Evolutionary conservation across 371 early-diverging fungal genomes (phyloP).

Genomic region (Catenaria anguillulae): DNA sequence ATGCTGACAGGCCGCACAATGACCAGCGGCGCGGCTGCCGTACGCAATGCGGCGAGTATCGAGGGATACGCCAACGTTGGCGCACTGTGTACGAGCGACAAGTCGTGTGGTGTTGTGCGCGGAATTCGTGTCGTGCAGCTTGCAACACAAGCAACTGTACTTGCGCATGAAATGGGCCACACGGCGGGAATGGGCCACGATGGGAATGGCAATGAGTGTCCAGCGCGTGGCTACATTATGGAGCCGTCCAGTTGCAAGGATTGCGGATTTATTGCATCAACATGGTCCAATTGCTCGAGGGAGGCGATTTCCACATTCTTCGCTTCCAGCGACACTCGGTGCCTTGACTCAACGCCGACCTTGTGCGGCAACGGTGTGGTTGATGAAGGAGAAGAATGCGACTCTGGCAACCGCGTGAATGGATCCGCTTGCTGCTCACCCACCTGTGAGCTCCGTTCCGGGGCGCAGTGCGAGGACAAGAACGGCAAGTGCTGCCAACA

Average conservation of each 20-base stretch:
- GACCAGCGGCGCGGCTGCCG: neutral
- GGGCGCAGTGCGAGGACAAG: conserved; percentile 6
- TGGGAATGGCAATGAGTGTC: conserved; percentile 1
- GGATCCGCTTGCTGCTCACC: conserved; percentile 6
- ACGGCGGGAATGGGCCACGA: conserved; percentile 3
- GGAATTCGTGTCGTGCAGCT: neutral
- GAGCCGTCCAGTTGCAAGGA: conserved; percentile 3
- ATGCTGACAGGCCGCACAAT: conserved; percentile 2
- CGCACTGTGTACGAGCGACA: neutral
- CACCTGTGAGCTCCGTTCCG: neutral
- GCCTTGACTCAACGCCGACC: neutral
- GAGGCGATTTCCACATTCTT: neutral
- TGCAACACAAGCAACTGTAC: conserved; percentile 1
- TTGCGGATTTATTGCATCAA: neutral
- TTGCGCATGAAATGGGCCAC: conserved; percentile 8
- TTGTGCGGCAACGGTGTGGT: conserved; percentile 5
- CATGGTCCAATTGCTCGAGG: conserved; percentile 1
- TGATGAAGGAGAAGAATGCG: conserved; percentile 7
- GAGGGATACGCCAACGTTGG: conserved; percentile 8
- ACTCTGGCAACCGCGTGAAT: conserved; percentile 5
- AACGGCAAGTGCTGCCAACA: conserved; percentile 6
- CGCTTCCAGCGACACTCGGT: too few species aligned
- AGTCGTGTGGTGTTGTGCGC: conserved; percentile 4
- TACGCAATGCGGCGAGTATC: neutral
- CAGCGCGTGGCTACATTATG: conserved; percentile 5